Conservation (phyloP, 2,329 filamentous ascomycete species). For the Aspergillus carbonarius region DNA sequence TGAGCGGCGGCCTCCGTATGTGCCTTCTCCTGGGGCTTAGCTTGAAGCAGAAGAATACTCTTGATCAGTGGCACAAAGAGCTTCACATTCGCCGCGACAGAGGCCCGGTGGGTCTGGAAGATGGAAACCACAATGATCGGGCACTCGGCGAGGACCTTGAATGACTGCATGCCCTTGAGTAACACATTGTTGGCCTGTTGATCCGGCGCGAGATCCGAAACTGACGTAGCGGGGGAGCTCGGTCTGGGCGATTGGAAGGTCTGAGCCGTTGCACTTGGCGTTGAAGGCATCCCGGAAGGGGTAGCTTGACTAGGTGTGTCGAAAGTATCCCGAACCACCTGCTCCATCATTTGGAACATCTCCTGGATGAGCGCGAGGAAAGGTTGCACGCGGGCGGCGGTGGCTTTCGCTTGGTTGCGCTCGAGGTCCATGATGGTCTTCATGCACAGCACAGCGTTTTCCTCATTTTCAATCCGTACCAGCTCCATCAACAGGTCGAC, state of each 20-base stretch:
- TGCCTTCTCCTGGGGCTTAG: conserved; percentile 87
- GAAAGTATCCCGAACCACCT: conserved; percentile 91
- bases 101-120: conserved; percentile 84
- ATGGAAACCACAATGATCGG: conserved; percentile 98
- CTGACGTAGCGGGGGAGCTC: conserved; percentile 79
- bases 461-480: conserved; percentile 91
- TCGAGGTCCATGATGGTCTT: conserved; percentile 98
- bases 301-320: conserved; percentile 67
- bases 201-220: conserved; percentile 77
- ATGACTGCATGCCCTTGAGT: conserved; percentile 94
- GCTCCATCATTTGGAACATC: conserved; percentile 92
- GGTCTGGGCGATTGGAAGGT: conserved; percentile 86
- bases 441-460: conserved; percentile 97
- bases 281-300: conserved; percentile 52
- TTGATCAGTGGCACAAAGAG: conserved; percentile 94
- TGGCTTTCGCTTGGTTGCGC: conserved; percentile 82
- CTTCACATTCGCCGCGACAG: conserved; percentile 81
- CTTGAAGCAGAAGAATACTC: conserved; percentile 80
- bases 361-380: conserved; percentile 93
- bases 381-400: conserved; percentile 77
- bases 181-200: conserved; percentile 78
- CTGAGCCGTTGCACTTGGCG: conserved; percentile 54
- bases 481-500: conserved; percentile 87
- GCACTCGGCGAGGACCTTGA: conserved; percentile 96
- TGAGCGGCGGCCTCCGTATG: conserved; percentile 79